phyloP scores from a whole-genome alignment of 768 basidiomycete species.

The Glaciozyma martinii region DNA sequence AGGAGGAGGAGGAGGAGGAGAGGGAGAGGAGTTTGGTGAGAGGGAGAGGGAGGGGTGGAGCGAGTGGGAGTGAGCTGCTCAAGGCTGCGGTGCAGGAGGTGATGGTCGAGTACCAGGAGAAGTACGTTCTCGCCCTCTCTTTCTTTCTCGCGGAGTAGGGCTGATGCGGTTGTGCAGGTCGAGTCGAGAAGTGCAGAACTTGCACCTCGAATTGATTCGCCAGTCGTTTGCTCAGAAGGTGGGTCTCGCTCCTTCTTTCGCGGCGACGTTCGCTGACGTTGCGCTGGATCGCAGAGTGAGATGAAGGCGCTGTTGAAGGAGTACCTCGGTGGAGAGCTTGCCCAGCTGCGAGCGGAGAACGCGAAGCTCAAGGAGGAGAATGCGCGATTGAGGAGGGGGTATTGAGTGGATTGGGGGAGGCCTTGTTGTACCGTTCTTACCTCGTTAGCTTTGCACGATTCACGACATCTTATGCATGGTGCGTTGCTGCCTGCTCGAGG shows the following conservation, averaged over 20 bases:
- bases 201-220: not conserved
- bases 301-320: constrained; percentile 2
- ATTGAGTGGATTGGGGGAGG: not conserved
- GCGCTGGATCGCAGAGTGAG: not conserved
- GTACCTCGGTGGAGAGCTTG: constrained; percentile 3
- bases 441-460: too few species aligned
- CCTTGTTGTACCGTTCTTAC: not conserved
- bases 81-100: not conserved
- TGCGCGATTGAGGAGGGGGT: not conserved
- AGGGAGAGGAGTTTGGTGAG: not conserved
- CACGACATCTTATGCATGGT: too few species aligned
- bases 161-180: not conserved
- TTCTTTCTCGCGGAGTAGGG: not conserved
- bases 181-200: not conserved
- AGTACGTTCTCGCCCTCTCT: not conserved
- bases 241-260: not conserved
- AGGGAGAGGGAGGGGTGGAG: not conserved
- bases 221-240: not conserved
- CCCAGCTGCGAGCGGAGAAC: constrained; percentile 1
- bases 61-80: not conserved
- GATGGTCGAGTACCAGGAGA: not conserved
- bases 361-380: not conserved
- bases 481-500: too few species aligned
- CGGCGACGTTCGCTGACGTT: too few species aligned
- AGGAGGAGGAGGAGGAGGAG: not conserved